Conservation (phyloP, 495 filamentous ascomycete genomes). For the Neurospora sp. region DNA sequence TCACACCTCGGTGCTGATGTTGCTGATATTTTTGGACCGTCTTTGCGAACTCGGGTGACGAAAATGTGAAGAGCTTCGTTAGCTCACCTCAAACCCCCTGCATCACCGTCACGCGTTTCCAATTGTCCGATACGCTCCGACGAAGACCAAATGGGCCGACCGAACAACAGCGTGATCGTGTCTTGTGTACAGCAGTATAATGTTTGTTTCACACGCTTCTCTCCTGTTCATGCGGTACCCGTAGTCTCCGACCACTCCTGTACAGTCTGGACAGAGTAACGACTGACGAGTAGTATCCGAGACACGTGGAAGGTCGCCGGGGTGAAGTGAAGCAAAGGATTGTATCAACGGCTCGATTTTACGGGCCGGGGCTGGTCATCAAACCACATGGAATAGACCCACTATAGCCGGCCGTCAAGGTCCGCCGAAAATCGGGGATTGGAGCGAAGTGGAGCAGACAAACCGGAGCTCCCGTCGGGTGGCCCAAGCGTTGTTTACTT, state of each 20-base stretch:
- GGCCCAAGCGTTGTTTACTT: not conserved
- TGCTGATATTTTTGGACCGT: not conserved
- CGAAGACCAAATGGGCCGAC: not conserved
- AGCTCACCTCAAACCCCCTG: not conserved
- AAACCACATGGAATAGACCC: not conserved
- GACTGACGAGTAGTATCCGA: not conserved
- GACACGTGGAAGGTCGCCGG: not conserved
- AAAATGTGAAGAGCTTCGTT: not conserved
- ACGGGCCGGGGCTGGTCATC: not conserved
- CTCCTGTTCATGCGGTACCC: not conserved
- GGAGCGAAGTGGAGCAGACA: not conserved
- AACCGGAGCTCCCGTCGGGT: not conserved
- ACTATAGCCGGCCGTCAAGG: not conserved
- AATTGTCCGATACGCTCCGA: not conserved
- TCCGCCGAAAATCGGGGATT: not conserved
- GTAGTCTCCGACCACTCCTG: not conserved
- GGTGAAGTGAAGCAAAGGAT: not conserved
- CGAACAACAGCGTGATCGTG: not conserved
- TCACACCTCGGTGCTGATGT: not conserved
- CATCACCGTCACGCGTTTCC: not conserved
- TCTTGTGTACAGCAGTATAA: not conserved
- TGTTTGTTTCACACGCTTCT: not conserved
- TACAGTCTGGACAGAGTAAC: not conserved
- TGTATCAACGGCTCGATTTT: not conserved
- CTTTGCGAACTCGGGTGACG: not conserved